A percentile compares a stretch with the other conserved stretches of the same genome.
Evolutionary conservation across 768 basidiomycete genomes (phyloP).

Genomic region (Naganishia vaughanmartiniae): DNA sequence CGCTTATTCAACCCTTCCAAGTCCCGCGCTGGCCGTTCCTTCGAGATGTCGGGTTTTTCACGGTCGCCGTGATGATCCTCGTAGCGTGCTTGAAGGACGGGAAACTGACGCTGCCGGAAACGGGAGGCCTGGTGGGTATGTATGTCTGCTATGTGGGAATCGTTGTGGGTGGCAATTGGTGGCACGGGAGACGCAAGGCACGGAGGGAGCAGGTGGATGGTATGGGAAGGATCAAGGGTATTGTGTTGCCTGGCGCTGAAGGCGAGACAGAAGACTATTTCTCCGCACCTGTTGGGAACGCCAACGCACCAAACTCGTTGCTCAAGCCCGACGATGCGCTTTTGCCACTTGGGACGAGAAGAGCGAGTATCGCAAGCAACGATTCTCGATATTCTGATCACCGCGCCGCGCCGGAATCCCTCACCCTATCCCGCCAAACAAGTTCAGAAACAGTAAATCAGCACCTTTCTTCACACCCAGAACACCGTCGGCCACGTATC

Average conservation of each 20-base stretch:
- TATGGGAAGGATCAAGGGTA: background rate
- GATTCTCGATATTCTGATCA: background rate
- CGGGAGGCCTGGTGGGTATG: conserved; percentile 65
- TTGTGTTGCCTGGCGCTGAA: background rate
- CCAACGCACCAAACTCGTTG: background rate
- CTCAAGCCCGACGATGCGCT: conserved; percentile 8
- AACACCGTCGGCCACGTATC: conserved; percentile 21
- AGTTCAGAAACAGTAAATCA: conserved; percentile 10
- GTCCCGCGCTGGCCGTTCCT: conserved; percentile 77
- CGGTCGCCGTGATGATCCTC: conserved; percentile 72
- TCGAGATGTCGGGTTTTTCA: conserved; percentile 92
- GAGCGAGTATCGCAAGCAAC: conserved; percentile 8
- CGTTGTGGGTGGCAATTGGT: conserved; percentile 77
- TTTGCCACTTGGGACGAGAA: background rate
- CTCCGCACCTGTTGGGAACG: background rate
- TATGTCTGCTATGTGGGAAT: conserved; percentile 74
- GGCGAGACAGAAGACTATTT: conserved; percentile 10
- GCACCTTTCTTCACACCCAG: background rate
- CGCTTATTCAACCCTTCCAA: conserved; percentile 89
- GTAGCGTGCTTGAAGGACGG: conserved; percentile 76
- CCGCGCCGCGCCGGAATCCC: background rate
- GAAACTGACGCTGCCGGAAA: conserved; percentile 68
- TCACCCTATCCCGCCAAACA: background rate
- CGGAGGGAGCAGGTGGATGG: background rate
- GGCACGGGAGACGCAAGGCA: conserved; percentile 44